Evolutionary conservation across 2,329 filamentous ascomycete genomes (phyloP), one percentile per base, ranked within the genome.

Genomic region (Fusarium anthophilum): DNA sequence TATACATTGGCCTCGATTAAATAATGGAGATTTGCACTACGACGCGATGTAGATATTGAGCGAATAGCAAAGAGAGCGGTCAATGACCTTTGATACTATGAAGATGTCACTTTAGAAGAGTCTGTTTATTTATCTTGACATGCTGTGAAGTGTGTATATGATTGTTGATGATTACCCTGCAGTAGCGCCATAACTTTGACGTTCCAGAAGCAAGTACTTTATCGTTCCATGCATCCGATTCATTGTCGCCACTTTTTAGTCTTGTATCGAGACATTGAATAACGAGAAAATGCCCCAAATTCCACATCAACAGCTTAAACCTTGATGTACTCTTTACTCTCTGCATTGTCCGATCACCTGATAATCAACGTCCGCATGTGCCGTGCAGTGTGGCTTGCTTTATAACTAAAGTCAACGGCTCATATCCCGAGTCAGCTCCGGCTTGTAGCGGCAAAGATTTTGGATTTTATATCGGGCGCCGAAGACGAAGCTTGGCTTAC

Each of bases 401-500:
- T 50, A 32, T n/a, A 13, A 50, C 28, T 10, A 32, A 58, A 69
- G 47, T 44, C 54, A 70, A 69, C 60, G 54, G 61, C 43, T 50
- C 39, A 28, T 47, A 57, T 50, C 44, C 68, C 75, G 75, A 77
- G 76, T 78, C 76, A 77, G 66, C 51, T 51, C 72, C 76, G 76
- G 76, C 67, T 79, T 79, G 73, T 69, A 55, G 58, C 77, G 76
- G 76, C 76, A 78, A 74, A 78, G 57, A 62, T 75, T 65, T 74
- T 54, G 41, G 54, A 53, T 63, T 76, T 54, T 47, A 24, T 39
- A 50, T 64, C 54, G 50, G 54, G 53, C 44, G 38, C 71, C 51
- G 69, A 69, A 54, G 50, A 43, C 32, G 30, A 70, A 65, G 55
- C 53, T 35, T 35, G 8, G 32, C 32, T 69, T 69, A 61, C 63